A percentile compares a stretch with the other conserved stretches of the same genome.
Conservation (phyloP, 306 rosid genomes). For the Trichosanthes cucumerina region DNA sequence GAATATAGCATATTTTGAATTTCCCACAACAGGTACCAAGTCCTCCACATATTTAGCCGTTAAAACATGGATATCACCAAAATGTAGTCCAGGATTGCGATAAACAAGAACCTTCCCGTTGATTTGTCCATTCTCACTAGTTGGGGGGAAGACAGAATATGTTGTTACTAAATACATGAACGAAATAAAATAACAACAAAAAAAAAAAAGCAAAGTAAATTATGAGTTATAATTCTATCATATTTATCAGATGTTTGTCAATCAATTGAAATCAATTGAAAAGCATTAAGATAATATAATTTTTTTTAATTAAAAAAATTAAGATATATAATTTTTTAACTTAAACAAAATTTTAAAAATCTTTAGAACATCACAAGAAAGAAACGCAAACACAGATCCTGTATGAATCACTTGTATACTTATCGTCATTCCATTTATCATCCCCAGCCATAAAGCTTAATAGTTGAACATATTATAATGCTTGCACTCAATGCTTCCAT, state of each 20-base stretch:
- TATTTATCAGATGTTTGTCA: neutral
- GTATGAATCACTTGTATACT: neutral
- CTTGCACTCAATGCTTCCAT: neutral
- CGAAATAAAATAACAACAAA: neutral
- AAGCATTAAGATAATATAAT: neutral
- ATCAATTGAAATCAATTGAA: neutral
- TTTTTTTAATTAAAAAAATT: too few relatives aligned
- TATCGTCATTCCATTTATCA: neutral
- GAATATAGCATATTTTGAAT: slow-evolving; percentile 64
- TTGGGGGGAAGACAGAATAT: neutral
- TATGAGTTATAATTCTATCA: neutral
- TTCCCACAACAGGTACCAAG: slow-evolving; percentile 45
- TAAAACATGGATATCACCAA: slow-evolving; percentile 66
- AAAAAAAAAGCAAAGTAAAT: neutral
- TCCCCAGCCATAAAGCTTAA: neutral
- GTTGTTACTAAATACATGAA: neutral
- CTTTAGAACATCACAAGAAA: neutral
- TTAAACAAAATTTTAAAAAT: neutral
- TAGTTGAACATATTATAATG: neutral
- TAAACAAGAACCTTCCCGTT: slow-evolving; percentile 65
- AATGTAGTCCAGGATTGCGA: slow-evolving; percentile 72
- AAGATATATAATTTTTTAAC: neutral
- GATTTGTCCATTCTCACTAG: slow-evolving; percentile 57
- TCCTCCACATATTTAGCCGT: slow-evolving; percentile 39
- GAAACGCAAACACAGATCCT: neutral